Evolutionary conservation across 208 protist species (phyloP), one percentile per base, ranked within the genome.

Genomic region (Strigomonas culicis): DNA sequence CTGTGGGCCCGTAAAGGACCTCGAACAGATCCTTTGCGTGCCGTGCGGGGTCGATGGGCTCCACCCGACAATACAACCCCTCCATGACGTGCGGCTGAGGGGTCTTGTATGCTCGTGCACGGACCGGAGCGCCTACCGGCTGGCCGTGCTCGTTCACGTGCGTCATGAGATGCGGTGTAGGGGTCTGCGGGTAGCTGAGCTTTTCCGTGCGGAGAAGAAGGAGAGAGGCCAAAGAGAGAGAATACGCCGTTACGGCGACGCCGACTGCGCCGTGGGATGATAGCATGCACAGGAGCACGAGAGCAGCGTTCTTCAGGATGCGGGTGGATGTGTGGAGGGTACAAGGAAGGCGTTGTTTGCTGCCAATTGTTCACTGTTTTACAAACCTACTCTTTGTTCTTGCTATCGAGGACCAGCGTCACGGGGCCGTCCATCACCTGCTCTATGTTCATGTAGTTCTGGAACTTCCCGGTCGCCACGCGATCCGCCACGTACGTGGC

Each of bases 361-460:
- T n/a, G n/a, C n/a, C n/a, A n/a, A n/a, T n/a, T n/a, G n/a, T n/a
- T n/a, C n/a, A n/a, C n/a, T n/a, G n/a, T n/a, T n/a, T n/a, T n/a
- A n/a, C n/a, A n/a, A n/a, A n/a, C n/a, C n/a, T n/a, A n/a, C 57
- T 74, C 31, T 22, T 64, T 68, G 43, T 80, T 81, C 41, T 75
- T 78, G 69, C 77, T 89, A 65, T 97, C 90, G 1, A 95, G 69
- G 6, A 91, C 64, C 24, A 97, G 69, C n/a, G 93, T 97, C 1
- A 96, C 84, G 10, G 93, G 93, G 19, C 90, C 93, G 63, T 97
- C 93, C 51, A 91, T 97, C 8, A 59, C 60, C 13, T 92, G 73
- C 25, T 89, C 65, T 21, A 96, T 79, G 64, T 93, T 79, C 90
- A 95, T 96, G 58, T 95, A 90, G 50, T 82, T 77, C 58, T 93